Evolutionary conservation across 257 asterid species (phyloP), one percentile per base, ranked within the genome.

Genomic region (Rhazya stricta): DNA sequence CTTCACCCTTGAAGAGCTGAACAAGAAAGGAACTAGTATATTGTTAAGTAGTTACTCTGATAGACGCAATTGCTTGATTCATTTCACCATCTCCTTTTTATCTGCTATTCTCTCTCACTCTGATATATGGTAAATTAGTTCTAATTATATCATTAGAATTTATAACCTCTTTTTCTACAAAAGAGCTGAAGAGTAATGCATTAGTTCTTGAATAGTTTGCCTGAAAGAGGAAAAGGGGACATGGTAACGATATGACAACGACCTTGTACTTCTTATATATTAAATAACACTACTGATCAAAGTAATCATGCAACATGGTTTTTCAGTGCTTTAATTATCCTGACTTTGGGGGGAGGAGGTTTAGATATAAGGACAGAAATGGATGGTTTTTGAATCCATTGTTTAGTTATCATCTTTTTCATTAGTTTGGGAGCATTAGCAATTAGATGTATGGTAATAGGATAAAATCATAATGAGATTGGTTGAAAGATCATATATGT

Each of bases 291-390:
- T 67, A 25, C 67, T 11, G n/a, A n/a, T n/a, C 41, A 69, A 69
- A 45, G 53, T n/a, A 76, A 61, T 71, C 75, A 76, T 76, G 75
- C 75, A 76, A 29, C 67, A 23, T 65, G 42, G 39, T 21, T 34
- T 42, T 51, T 54, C 67, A 65, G 25, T 16, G 18, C 7, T 41
- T 69, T 29, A 76, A 37, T 37, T 19, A 36, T 46, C 41, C 15
- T 65, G 53, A 62, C n/a, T 41, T 46, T 58, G 53, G 29, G 30
- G 10, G 39, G 66, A 30, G 37, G 41, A 13, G 62, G 42, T 19
- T 53, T 19, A 7, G 3, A 39, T 3, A 39, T 39, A 39, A 39
- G 43, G 43, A 39, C 43, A 39, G 43, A 7, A 39, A 39, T 1
- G 16, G 9, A 23, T 48, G 54, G 54, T 51, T 16, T 16, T 51